A percentile compares a stretch with the other conserved stretches of the same genome.
phyloP scores from a whole-genome alignment of 1,284 basidiomycete genomes.

The Heliocybe sulcata region DNA sequence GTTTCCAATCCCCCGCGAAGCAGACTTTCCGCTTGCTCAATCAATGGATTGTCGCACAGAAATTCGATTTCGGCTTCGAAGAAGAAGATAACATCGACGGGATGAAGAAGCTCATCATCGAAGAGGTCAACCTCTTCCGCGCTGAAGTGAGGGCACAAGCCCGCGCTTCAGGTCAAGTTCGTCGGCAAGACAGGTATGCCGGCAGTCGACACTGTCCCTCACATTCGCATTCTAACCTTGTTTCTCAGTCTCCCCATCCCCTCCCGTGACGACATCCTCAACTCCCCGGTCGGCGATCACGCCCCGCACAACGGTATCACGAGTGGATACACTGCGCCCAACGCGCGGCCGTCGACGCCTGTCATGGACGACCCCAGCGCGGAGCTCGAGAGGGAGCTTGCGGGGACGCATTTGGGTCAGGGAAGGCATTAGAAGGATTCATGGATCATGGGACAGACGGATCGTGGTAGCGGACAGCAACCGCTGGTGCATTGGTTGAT shows the following conservation, averaged over 20 bases:
- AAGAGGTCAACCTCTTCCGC: constrained; percentile 89
- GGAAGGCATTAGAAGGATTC: too few relatives aligned
- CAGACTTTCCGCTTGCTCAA: too few relatives aligned
- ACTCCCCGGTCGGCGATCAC: constrained; percentile 64
- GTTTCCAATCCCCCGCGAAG: constrained; percentile 17
- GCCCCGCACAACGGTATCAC: constrained; percentile 62
- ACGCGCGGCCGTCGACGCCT: constrained; percentile 42
- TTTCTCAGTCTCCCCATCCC: constrained; percentile 64
- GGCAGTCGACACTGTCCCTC: not conserved
- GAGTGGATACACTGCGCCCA: constrained; percentile 48
- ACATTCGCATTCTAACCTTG: not conserved
- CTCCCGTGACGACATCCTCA: constrained; percentile 70
- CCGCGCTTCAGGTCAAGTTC: constrained; percentile 59
- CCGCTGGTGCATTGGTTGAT: too few relatives aligned
- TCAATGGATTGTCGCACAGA: too few relatives aligned
- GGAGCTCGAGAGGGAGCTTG: constrained; percentile 81
- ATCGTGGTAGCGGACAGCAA: too few relatives aligned
- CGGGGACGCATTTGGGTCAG: constrained; percentile 48
- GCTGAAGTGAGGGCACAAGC: constrained; percentile 77
- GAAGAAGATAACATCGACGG: constrained; percentile 94
- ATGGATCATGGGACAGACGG: too few relatives aligned
- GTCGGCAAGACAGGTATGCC: constrained; percentile 64
- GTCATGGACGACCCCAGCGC: constrained; percentile 82
- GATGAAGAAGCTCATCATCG: constrained; percentile 93
- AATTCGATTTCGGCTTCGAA: constrained; percentile 98